Base-by-base conservation (phyloP, 306 rosid genomes). In the Cucurbita moschata region DNA sequence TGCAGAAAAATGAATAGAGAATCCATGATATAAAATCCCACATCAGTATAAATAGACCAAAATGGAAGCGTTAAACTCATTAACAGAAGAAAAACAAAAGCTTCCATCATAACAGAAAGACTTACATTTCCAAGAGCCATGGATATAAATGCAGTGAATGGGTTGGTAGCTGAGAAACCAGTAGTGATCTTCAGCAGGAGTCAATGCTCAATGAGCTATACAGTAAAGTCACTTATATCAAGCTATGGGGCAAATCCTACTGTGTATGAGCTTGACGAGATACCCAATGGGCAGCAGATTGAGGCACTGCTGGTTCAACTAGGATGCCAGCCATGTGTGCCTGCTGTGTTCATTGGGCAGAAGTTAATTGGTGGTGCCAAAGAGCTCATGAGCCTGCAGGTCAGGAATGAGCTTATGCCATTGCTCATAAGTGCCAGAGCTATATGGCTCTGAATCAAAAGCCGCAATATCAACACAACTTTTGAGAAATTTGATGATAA, bases 171-270 rank as follows among this genome's bases (percentile, higher is more conserved):
- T 16, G 89, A 86, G n/a, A 91, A 77, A 72, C 87, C 96, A 46
- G 92, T 88, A 37, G 96, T 84, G 81, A 83, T 91, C 56, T 91
- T 91, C 87, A 87, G 90, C 89, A 83, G 75, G 84, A 88, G 87
- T 76, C 75, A 59, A 3, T 81, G 92, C 47, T 50, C 62, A 82
- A 90, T 90, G 72, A 71, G 84, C 71, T 78, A 83, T 52, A 73
- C 94, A 43, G 53, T 49, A 49, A 49, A 49, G 53, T 12, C 53
- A 49, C 53, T 49, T 10, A 86, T 90, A 77, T 1, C 38, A 1
- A 60, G 85, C 71, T 90, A 80, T 72, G 94, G 96, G 53, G 86
- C 88, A 1, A 79, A 79, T 56, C 79, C 79, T 23, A 43, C 81
- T 19, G 83, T 85, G 5, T 74, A 83, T 75, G 87, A 90, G 81